Evolutionary conservation across 2,329 filamentous ascomycete genomes (phyloP), one percentile per base, ranked within the genome.

Genomic region (Penicillium verrucosum): DNA sequence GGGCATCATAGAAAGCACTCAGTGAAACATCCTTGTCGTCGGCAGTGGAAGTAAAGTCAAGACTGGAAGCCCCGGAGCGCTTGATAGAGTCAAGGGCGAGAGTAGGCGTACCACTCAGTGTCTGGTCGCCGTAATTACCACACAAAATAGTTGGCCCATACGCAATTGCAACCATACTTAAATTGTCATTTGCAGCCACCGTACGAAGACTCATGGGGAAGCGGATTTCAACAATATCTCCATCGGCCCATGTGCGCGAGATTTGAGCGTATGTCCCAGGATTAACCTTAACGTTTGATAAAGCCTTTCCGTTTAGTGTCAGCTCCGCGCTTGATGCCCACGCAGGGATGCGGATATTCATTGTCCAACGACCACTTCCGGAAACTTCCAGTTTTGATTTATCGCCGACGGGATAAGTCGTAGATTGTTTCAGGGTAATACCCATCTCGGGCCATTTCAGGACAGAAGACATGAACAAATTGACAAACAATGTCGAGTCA

Each of bases 401-500:
- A 51, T 51, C 48, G 4, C 48, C 37, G 10, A 51, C 27, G 10
- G 37, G 48, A 7, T 42, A 51, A 3, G 27, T 43, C 9, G 48
- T 43, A 23, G 48, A 51, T 25, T 43, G 37, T 18, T 42, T 51
- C 6, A 51, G 14, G n/a, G 48, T 32, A 32, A 43, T 9, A 4
- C 48, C 48, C 48, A 25, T 42, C 27, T 42, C 27, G 1, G 18
- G 18, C 48, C 48, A 42, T n/a, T 32, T 32, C 12, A 51, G 5
- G 5, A 32, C 11, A n/a, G 37, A 42, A 12, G 48, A 51, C 27
- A 51, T 51, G 37, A 43, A 51, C 10, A 43, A 14, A 21, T 51
- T 51, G 14, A 42, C 10, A 18, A 51, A 42, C 14, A 51, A 32
- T 0, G 73, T 72, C 0, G 69, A 67, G 29, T 68, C 66, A 50